Evolutionary conservation across 148 eudicot species (phyloP).

Genomic region (Beta vulgaris): DNA sequence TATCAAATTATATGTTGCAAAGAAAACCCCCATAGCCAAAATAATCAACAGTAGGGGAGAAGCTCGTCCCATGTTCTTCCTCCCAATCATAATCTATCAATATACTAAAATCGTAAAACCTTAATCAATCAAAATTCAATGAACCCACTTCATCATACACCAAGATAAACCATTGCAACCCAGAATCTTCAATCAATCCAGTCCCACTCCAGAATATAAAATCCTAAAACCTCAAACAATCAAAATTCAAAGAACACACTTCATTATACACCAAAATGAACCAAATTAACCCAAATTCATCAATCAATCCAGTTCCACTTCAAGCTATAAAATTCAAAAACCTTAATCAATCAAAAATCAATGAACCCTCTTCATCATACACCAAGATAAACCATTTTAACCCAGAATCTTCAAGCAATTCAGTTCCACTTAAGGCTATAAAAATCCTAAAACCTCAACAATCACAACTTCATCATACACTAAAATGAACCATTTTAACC

Average conservation of each 20-base stretch:
- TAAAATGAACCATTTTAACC: neutral
- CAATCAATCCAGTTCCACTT: slow-evolving; percentile 8
- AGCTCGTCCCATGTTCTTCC: slow-evolving; percentile 58
- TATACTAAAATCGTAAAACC: slow-evolving; percentile 8
- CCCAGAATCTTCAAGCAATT: neutral
- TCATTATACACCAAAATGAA: slow-evolving; percentile 11
- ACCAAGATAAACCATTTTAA: slow-evolving; percentile 1
- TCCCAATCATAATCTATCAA: slow-evolving; percentile 43
- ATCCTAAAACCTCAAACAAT: slow-evolving; percentile 8
- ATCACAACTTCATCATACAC: slow-evolving; percentile 14
- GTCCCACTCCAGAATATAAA: slow-evolving; percentile 10
- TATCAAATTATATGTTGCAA: slow-evolving; percentile 76
- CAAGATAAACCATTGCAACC: neutral
- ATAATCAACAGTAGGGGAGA: slow-evolving; percentile 59
- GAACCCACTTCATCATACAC: slow-evolving; percentile 16
- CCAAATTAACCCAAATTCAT: neutral
- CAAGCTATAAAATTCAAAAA: slow-evolving; percentile 9
- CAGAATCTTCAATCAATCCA: slow-evolving; percentile 6
- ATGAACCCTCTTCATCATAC: slow-evolving; percentile 12
- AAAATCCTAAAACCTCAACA: slow-evolving; percentile 8
- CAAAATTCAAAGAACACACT: slow-evolving; percentile 15
- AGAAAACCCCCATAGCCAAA: slow-evolving; percentile 56
- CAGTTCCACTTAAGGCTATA: slow-evolving; percentile 7
- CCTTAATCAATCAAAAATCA: slow-evolving; percentile 16
- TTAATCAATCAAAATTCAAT: slow-evolving; percentile 12